phyloP scores from a whole-genome alignment of 257 asterid genomes.

The Lavandula angustifolia region DNA sequence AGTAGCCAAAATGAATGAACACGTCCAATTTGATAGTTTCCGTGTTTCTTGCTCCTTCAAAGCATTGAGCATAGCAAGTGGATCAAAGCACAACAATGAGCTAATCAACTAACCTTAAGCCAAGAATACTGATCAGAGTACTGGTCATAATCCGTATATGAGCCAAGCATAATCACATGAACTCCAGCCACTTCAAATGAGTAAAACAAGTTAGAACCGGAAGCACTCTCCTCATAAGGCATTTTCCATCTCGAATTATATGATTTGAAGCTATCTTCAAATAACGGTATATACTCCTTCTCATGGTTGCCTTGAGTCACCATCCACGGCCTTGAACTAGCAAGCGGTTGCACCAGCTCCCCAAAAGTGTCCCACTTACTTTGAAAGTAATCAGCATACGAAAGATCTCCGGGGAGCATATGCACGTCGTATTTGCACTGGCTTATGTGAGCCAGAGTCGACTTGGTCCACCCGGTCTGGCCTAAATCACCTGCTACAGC shows the following conservation, averaged over 20 bases:
- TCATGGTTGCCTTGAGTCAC: conserved; percentile 99
- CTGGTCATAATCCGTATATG: conserved; percentile 73
- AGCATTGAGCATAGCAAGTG: neutral
- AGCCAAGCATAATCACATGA: conserved; percentile 94
- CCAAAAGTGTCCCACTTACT: conserved; percentile 92
- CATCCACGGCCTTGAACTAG: conserved; percentile 98
- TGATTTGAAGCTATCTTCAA: conserved; percentile 58
- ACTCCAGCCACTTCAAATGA: conserved; percentile 93
- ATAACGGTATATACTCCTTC: conserved; percentile 65
- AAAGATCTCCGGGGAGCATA: conserved; percentile 90
- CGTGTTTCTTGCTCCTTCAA: neutral
- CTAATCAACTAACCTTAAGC: conserved; percentile 71
- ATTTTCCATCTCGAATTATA: conserved; percentile 96
- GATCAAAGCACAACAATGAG: neutral
- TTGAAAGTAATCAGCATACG: conserved; percentile 90
- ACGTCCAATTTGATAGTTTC: neutral
- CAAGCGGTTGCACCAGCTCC: conserved; percentile 88
- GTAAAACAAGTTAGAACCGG: conserved; percentile 80
- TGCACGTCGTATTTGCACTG: conserved; percentile 80
- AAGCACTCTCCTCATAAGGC: conserved; percentile 91
- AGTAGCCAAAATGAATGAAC: no score
- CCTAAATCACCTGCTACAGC: conserved; percentile 97
- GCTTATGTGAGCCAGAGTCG: conserved; percentile 79
- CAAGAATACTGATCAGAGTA: conserved; percentile 75
- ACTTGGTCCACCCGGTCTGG: conserved; percentile 91